Evolutionary conservation across 768 basidiomycete species (phyloP), one percentile per base, ranked within the genome.

Genomic region (Tephrocybe sp.): DNA sequence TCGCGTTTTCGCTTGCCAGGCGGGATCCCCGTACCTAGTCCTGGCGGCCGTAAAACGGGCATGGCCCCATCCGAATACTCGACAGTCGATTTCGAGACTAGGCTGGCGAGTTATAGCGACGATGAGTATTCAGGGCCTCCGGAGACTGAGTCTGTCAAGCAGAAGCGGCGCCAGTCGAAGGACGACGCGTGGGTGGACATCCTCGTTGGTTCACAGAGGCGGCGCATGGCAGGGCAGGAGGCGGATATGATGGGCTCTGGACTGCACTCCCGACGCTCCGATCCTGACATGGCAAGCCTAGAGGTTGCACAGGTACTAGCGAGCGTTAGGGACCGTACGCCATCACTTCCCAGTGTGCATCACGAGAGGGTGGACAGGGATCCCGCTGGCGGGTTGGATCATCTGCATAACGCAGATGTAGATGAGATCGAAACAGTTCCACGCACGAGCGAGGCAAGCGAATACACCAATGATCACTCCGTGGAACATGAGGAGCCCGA

Each of bases 101-200:
- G 90, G 53, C 71, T 90, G 62, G 83, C 88, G 36, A 85, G 83
- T 60, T 84, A 78, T 59, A 77, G 76, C 53, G 78, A 78, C 52
- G 74, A 75, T 28, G 76, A 79, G 53, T 63, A 68, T 30, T 71
- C 72, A 46, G 61, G 51, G 7, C 40, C 45, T 1, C 67, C 73
- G 38, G 78, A 74, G 53, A 61, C 67, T 7, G 75, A 75, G 56
- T 56, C 65, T 39, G 71, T 70, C 55, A 73, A 71, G 71, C 79
- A 68, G 73, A 73, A 61, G 65, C 75, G 76, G 43, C 67, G 77
- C 32, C 73, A 76, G 69, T 68, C 71, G 61, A 68, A 68, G 58
- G 85, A 88, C 45, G 91, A 93, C 61, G 88, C 89, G 3, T 92
- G 91, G 90, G 89, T 93, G 36, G 91, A 93, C 67, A 93, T 93